Conservation (phyloP, 306 rosid genomes). For the Rosa rugosa region DNA sequence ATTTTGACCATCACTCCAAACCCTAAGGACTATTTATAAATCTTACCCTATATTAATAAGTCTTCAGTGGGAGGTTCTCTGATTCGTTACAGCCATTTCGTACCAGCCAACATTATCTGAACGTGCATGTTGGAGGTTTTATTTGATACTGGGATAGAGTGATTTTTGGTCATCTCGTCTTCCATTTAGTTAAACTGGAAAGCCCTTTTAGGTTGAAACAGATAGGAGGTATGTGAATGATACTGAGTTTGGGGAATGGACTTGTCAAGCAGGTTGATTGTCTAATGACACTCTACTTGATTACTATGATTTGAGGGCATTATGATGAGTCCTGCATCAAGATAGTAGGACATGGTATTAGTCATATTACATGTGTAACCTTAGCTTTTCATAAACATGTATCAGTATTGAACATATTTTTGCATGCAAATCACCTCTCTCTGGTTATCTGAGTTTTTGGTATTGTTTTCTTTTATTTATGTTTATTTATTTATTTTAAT, state of each 20-base stretch:
- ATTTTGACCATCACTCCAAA: too few species aligned
- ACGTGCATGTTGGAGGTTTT: not conserved
- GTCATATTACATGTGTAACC: not conserved
- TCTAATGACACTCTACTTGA: not conserved
- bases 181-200: not conserved
- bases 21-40: too few species aligned
- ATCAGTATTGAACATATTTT: not conserved
- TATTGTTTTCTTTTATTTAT: not conserved
- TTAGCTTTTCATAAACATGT: not conserved
- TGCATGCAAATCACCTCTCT: not conserved
- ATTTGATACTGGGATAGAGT: not conserved
- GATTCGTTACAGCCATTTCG: not conserved
- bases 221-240: not conserved
- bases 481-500: not conserved
- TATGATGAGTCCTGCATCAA: not conserved
- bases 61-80: not conserved
- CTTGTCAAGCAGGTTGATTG: not conserved
- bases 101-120: not conserved
- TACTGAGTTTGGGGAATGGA: not conserved
- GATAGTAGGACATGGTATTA: not conserved
- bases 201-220: not conserved
- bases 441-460: not conserved
- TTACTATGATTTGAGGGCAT: not conserved
- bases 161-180: not conserved
- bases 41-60: not conserved